Evolutionary conservation across 345 rosid species (phyloP).

Genomic region (Moringa oleifera): DNA sequence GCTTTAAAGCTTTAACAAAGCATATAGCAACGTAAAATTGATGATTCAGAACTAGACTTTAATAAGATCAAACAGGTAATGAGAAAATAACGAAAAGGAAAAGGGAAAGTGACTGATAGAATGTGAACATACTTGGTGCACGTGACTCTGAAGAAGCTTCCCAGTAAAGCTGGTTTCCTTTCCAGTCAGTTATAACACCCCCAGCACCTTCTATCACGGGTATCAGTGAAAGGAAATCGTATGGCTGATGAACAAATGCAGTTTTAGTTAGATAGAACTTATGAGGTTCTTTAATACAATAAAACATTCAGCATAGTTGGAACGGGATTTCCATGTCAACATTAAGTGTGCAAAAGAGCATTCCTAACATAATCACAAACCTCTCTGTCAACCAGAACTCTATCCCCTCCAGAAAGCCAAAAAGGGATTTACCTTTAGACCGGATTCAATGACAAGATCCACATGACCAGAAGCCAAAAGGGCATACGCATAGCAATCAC

Average conservation of each 20-base stretch:
- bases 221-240: slow-evolving; percentile 81
- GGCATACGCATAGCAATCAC: slow-evolving; percentile 98
- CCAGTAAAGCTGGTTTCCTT: slow-evolving; percentile 65
- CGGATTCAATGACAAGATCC: slow-evolving; percentile 93
- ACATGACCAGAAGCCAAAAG: slow-evolving; percentile 92
- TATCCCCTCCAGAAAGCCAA: background rate
- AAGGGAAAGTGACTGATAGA: background rate
- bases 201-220: slow-evolving; percentile 95
- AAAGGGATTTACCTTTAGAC: slow-evolving; percentile 58
- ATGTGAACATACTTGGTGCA: slow-evolving; percentile 46
- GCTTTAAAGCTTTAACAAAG: too few relatives aligned
- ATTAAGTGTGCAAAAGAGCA: background rate
- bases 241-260: slow-evolving; percentile 49
- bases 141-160: slow-evolving; percentile 58
- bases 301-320: background rate
- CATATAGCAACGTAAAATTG: background rate
- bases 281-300: background rate
- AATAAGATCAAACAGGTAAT: background rate
- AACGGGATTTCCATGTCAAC: background rate
- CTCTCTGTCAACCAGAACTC: too few relatives aligned
- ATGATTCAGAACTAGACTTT: background rate
- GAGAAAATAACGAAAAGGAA: slow-evolving; percentile 4
- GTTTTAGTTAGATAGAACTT: background rate
- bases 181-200: slow-evolving; percentile 85
- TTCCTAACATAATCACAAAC: too few relatives aligned